Conservation (phyloP, 2,329 filamentous ascomycete genomes). For the Berkeleyomyces rouxiae region DNA sequence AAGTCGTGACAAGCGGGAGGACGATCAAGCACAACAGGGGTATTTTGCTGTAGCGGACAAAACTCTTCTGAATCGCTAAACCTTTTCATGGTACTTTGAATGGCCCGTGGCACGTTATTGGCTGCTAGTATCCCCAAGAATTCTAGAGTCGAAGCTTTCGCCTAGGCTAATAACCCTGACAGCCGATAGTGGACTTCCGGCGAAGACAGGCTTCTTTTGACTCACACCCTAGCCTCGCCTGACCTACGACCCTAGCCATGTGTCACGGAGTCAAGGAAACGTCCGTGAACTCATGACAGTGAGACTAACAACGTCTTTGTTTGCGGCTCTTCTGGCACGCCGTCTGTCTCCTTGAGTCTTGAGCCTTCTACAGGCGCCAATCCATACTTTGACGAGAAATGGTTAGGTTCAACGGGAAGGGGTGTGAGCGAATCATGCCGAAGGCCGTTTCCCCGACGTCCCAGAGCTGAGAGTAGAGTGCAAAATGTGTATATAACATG, state of each 20-base stretch:
- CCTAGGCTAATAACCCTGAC: too few species aligned
- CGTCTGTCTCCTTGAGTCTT: neutral
- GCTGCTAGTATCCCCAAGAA: too few species aligned
- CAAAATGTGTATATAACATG: constrained; percentile 8
- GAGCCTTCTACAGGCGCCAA: neutral
- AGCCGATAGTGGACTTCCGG: neutral
- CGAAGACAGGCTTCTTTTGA: neutral
- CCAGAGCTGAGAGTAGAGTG: neutral
- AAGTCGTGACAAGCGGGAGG: neutral
- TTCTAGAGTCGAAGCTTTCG: too few species aligned
- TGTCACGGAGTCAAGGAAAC: neutral
- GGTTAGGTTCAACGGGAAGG: too few species aligned
- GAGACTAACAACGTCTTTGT: neutral
- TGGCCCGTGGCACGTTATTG: neutral
- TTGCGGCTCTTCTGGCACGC: neutral
- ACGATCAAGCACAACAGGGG: constrained; percentile 1
- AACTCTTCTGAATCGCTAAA: neutral
- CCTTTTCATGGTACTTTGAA: neutral
- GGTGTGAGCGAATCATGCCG: too few species aligned
- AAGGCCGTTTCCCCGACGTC: too few species aligned
- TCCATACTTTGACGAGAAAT: neutral
- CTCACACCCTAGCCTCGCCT: neutral
- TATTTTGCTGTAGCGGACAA: neutral
- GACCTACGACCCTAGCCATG: neutral
- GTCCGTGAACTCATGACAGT: neutral